Conservation (phyloP, 2,329 filamentous ascomycete genomes). For the Scopulariopsis brevicaulis region DNA sequence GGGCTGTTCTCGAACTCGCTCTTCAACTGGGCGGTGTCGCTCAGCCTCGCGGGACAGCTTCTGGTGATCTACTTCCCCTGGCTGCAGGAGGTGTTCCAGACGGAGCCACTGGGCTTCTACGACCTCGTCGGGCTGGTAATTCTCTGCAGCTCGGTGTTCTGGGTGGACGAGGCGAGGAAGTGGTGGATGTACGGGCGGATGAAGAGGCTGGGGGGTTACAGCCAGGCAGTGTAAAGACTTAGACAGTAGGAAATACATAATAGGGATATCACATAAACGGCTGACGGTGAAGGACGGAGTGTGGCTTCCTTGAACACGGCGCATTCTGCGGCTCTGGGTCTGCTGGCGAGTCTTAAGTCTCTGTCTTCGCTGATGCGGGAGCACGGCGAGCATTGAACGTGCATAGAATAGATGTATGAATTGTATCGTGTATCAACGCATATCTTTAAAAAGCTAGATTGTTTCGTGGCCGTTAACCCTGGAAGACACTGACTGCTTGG, state of each 20-base stretch:
- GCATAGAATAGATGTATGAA: not conserved
- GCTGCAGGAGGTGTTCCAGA: constrained; percentile 91
- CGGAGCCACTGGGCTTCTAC: constrained; percentile 64
- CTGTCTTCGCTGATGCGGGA: not conserved
- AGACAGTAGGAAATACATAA: not conserved
- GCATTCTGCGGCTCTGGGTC: not conserved
- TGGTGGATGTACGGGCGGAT: constrained; percentile 50
- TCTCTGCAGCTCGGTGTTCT: constrained; percentile 85
- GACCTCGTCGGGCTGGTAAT: constrained; percentile 65
- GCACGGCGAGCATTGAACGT: not conserved
- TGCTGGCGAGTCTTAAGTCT: not conserved
- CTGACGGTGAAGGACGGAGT: not conserved
- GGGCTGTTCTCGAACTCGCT: constrained; percentile 77
- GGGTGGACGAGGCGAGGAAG: constrained; percentile 86
- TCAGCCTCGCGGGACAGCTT: constrained; percentile 74
- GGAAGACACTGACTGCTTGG: too few species aligned
- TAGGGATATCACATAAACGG: not conserved
- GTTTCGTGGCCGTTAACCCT: not conserved
- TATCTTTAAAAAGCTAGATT: not conserved
- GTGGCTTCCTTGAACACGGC: not conserved
- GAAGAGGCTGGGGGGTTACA: constrained; percentile 50
- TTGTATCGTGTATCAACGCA: not conserved
- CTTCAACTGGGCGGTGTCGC: constrained; percentile 91
- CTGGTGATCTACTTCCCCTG: constrained; percentile 92
- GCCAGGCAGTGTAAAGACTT: constrained; percentile 14